Evolutionary conservation across 495 filamentous ascomycete genomes (phyloP).

Genomic region (Sphaerosporella brunnea): DNA sequence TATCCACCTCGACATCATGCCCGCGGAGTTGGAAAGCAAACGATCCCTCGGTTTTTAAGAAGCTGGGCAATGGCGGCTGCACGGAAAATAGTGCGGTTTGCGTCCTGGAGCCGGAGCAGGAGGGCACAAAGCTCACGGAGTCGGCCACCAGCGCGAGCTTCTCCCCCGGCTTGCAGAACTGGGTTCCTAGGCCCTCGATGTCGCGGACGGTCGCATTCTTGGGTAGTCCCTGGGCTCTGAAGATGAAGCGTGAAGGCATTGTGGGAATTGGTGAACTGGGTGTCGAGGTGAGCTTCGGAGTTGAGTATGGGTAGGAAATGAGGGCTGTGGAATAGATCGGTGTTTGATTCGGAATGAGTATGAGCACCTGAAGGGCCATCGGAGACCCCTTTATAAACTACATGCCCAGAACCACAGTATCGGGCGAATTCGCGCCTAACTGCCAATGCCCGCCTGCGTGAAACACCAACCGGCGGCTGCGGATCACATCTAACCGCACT

Average conservation of each 20-base stretch:
- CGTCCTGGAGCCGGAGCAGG: not conserved
- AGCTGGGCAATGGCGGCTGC: not conserved
- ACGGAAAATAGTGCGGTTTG: not conserved
- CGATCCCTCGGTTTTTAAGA: not conserved
- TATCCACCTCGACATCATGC: slow-evolving; percentile 3
- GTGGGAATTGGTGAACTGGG: not conserved
- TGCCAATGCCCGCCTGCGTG: too few relatives aligned
- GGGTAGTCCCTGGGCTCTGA: not conserved
- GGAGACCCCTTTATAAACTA: too few relatives aligned
- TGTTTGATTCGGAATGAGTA: too few relatives aligned
- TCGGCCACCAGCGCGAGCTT: not conserved
- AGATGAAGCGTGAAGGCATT: not conserved
- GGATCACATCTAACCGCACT: too few relatives aligned
- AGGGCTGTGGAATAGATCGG: too few relatives aligned
- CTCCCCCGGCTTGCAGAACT: not conserved
- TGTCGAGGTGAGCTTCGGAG: too few relatives aligned
- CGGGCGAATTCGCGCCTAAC: too few relatives aligned
- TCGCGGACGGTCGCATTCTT: not conserved
- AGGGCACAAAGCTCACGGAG: not conserved
- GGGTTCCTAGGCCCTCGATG: not conserved
- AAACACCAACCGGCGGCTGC: too few relatives aligned
- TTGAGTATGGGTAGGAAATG: too few relatives aligned
- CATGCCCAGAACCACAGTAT: too few relatives aligned
- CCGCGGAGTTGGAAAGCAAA: not conserved
- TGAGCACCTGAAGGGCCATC: too few relatives aligned